Percentiles rank a stretch among this genome's conserved stretches.
Conservation (phyloP, 805 yeast genomes). For the Kuraishia piskuri region DNA sequence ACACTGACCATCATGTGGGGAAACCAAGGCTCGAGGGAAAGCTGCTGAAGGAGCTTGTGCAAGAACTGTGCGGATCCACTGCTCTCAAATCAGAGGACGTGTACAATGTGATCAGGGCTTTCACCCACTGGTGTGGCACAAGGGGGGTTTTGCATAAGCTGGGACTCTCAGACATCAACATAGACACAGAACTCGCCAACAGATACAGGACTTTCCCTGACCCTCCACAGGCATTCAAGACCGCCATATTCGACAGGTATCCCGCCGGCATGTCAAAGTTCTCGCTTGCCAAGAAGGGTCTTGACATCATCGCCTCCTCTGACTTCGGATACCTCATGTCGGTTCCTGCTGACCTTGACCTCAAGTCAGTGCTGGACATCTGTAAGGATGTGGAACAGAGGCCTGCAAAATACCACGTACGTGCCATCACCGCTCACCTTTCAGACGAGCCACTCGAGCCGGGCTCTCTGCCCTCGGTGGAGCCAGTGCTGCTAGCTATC, state of each 20-base stretch:
- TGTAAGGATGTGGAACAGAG: slow-evolving; percentile 37
- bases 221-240: slow-evolving; percentile 29
- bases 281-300: slow-evolving; percentile 29
- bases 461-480: slow-evolving; percentile 7
- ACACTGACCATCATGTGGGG: slow-evolving; percentile 47
- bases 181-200: slow-evolving; percentile 20
- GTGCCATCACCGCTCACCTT: slow-evolving; percentile 17
- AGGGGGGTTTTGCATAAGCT: slow-evolving; percentile 36
- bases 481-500: slow-evolving; percentile 10
- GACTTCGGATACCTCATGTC: slow-evolving; percentile 30
- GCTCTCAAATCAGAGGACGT: slow-evolving; percentile 31
- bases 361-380: slow-evolving; percentile 25
- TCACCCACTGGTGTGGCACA: slow-evolving; percentile 48
- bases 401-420: slow-evolving; percentile 40
- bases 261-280: slow-evolving; percentile 48
- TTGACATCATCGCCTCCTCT: slow-evolving; percentile 27
- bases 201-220: slow-evolving; percentile 32
- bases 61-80: slow-evolving; percentile 29
- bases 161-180: slow-evolving; percentile 27
- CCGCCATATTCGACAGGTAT: slow-evolving; percentile 32
- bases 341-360: slow-evolving; percentile 19
- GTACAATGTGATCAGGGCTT: slow-evolving; percentile 38
- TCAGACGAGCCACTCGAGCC: slow-evolving; percentile 11
- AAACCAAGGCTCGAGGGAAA: slow-evolving; percentile 36
- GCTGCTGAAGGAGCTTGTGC: slow-evolving; percentile 29